phyloP scores from a whole-genome alignment of 805 yeast genomes.

The Wickerhamomyces subpelliculosus region DNA sequence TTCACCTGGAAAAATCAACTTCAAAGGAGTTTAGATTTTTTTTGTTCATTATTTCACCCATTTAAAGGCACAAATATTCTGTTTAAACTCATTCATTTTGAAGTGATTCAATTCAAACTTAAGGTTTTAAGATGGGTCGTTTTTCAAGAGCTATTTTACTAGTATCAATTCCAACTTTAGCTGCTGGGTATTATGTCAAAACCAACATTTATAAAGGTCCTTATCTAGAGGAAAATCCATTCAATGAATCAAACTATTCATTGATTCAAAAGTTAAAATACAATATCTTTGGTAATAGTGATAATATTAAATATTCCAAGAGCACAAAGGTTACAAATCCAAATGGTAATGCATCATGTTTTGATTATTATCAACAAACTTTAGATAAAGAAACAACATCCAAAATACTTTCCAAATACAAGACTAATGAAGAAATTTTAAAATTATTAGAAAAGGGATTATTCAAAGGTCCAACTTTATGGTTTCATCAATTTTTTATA shows the following conservation, averaged over 20 bases:
- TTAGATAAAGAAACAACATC: constrained; percentile 10
- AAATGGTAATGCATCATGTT: constrained; percentile 7
- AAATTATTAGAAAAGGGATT: constrained; percentile 15
- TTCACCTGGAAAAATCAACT: too few species aligned
- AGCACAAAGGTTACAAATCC: constrained; percentile 10
- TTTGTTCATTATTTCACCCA: too few species aligned
- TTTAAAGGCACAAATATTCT: too few species aligned
- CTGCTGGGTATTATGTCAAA: constrained; percentile 5
- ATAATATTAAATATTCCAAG: constrained; percentile 7
- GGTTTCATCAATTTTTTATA: constrained; percentile 16
- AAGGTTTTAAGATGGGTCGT: constrained; percentile 3
- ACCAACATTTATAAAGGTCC: constrained; percentile 8
- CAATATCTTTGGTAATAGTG: constrained; percentile 4
- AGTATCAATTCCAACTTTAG: constrained; percentile 4
- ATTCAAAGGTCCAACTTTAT: constrained; percentile 17
- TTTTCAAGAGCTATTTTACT: constrained; percentile 3
- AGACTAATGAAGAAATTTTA: constrained; percentile 16
- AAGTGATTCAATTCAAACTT: not conserved
- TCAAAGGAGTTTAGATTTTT: too few species aligned
- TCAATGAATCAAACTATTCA: constrained; percentile 1
- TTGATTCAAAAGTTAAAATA: constrained; percentile 1
- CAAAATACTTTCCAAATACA: constrained; percentile 12
- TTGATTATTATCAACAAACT: constrained; percentile 16
- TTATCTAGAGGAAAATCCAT: constrained; percentile 12
- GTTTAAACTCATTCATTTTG: too few species aligned